Evolutionary conservation across 257 asterid genomes (phyloP).

Genomic region (Coffea eugenioides): DNA sequence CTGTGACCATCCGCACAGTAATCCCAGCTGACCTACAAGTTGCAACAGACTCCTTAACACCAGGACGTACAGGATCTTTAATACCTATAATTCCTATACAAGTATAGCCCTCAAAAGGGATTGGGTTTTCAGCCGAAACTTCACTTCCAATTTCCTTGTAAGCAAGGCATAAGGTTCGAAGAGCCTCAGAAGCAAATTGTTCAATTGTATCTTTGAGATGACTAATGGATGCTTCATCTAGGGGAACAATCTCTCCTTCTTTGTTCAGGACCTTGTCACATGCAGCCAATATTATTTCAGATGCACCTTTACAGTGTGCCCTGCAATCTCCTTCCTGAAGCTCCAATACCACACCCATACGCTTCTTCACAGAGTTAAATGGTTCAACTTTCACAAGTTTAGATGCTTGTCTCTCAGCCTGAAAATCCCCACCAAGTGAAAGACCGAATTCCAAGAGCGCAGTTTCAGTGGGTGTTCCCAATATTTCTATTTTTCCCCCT

Average conservation of each 20-base stretch:
- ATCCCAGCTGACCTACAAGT: slow-evolving; percentile 84
- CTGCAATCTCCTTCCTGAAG: slow-evolving; percentile 55
- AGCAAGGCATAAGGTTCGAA: slow-evolving; percentile 81
- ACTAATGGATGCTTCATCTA: slow-evolving; percentile 43
- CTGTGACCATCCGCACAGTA: slow-evolving; percentile 85
- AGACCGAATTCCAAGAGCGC: slow-evolving; percentile 83
- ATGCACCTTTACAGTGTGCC: slow-evolving; percentile 91
- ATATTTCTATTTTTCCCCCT: slow-evolving; percentile 58
- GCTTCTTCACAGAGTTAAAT: slow-evolving; percentile 75
- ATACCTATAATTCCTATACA: slow-evolving; percentile 80
- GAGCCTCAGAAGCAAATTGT: slow-evolving; percentile 74
- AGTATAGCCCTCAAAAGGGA: slow-evolving; percentile 73
- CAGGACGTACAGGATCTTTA: slow-evolving; percentile 89
- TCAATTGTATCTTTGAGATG: slow-evolving; percentile 60
- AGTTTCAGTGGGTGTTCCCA: slow-evolving; percentile 85
- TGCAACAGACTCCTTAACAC: slow-evolving; percentile 88
- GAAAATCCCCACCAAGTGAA: slow-evolving; percentile 75
- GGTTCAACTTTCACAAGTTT: slow-evolving; percentile 80
- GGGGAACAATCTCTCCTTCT: slow-evolving; percentile 52
- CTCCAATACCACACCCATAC: slow-evolving; percentile 81
- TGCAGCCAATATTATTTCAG: slow-evolving; percentile 80
- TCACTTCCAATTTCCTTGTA: slow-evolving; percentile 57
- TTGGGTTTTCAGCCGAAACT: slow-evolving; percentile 39
- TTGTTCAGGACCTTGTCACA: slow-evolving; percentile 60
- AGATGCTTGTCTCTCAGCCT: slow-evolving; percentile 44